Evolutionary conservation across 805 yeast species (phyloP).

Genomic region (Ogataea neopini): DNA sequence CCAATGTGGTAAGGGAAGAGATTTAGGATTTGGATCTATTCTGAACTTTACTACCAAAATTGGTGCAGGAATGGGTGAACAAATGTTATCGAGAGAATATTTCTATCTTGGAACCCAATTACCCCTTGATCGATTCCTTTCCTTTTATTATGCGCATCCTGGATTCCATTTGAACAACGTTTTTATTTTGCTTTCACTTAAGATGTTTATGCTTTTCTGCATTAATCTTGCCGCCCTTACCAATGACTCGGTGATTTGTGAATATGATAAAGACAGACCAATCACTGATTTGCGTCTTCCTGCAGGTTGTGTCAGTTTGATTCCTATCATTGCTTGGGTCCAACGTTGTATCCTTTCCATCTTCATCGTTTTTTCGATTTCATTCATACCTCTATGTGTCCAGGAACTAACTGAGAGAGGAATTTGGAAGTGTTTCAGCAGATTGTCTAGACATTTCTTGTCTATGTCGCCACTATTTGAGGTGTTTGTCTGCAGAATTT

Average conservation of each 20-base stretch:
- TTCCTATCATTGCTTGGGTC: conserved; percentile 75
- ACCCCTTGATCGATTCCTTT: conserved; percentile 74
- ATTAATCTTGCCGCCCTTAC: conserved; percentile 65
- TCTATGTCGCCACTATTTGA: conserved; percentile 80
- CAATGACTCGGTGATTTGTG: conserved; percentile 61
- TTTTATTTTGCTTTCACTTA: conserved; percentile 67
- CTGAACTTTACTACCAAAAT: conserved; percentile 80
- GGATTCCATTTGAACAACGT: conserved; percentile 83
- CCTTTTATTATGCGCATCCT: conserved; percentile 84
- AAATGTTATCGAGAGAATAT: conserved; percentile 79
- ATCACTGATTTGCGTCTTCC: conserved; percentile 64
- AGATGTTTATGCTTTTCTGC: conserved; percentile 58
- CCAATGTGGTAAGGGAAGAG: conserved; percentile 88
- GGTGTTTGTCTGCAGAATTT: conserved; percentile 75
- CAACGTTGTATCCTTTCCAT: conserved; percentile 72
- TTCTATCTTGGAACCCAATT: conserved; percentile 75
- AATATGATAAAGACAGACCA: conserved; percentile 57
- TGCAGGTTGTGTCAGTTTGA: conserved; percentile 66
- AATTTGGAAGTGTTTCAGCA: conserved; percentile 61
- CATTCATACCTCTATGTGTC: conserved; percentile 73
- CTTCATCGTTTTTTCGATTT: conserved; percentile 69
- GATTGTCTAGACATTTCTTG: conserved; percentile 64
- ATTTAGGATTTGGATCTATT: conserved; percentile 81
- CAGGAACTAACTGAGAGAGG: conserved; percentile 81
- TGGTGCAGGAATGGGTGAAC: conserved; percentile 92